phyloP scores from a whole-genome alignment of 2,329 filamentous ascomycete species.

The Pseudocercospora crystallina region DNA sequence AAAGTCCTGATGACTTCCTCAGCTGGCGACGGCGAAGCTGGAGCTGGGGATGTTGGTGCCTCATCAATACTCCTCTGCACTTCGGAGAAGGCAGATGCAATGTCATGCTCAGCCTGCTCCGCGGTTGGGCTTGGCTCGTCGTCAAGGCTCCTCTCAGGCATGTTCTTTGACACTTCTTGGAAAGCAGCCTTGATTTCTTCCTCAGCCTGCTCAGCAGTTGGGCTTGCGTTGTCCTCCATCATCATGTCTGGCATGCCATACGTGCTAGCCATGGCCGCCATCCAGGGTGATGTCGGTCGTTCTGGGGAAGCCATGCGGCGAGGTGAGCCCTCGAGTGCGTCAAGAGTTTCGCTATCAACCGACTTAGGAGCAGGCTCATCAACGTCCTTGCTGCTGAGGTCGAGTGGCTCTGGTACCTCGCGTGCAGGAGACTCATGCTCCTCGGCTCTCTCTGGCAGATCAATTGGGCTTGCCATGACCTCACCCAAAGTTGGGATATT shows the following conservation, averaged over 20 bases:
- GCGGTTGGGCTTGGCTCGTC: neutral
- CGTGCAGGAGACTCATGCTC: slow-evolving; percentile 1
- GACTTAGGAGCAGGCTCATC: neutral
- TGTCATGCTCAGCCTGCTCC: slow-evolving; percentile 1
- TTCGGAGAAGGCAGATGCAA: neutral
- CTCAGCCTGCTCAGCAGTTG: slow-evolving; percentile 3
- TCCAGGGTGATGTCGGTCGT: no score
- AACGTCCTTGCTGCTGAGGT: no score
- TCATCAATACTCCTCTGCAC: slow-evolving; percentile 1
- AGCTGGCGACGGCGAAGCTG: neutral
- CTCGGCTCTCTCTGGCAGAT: slow-evolving; percentile 1
- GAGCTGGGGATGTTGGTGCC: slow-evolving; percentile 5
- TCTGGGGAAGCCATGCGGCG: neutral
- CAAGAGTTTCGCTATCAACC: neutral
- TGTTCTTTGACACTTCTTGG: neutral
- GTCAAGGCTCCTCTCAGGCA: neutral
- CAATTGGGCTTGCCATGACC: slow-evolving; percentile 1
- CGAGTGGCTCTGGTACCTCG: no score
- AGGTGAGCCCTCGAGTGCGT: neutral
- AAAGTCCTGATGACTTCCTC: no score
- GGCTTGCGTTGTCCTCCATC: neutral
- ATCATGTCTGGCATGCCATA: no score
- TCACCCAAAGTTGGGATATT: slow-evolving; percentile 10
- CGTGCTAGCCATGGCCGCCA: no score
- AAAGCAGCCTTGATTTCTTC: slow-evolving; percentile 9